Evolutionary conservation across 2,329 filamentous ascomycete species (phyloP).

Genomic region (Diplodia corticola): DNA sequence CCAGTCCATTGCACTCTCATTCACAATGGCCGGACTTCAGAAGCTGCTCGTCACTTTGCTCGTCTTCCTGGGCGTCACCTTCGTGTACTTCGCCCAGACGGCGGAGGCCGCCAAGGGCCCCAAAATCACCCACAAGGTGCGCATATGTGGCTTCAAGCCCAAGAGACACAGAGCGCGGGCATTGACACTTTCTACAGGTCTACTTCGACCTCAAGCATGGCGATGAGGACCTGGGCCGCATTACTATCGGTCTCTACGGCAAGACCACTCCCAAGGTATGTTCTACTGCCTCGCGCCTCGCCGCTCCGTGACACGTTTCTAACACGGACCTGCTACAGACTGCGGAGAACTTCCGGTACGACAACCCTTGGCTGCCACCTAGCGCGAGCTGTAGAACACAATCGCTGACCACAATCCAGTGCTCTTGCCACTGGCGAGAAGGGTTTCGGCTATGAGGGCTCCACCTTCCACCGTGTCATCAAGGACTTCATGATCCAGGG

Average conservation of each 20-base stretch:
- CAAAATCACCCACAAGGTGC: slow-evolving; percentile 89
- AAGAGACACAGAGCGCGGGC: not conserved
- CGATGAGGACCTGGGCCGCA: slow-evolving; percentile 70
- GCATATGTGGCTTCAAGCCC: slow-evolving; percentile 14
- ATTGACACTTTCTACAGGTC: slow-evolving; percentile 50
- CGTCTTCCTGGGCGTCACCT: slow-evolving; percentile 72
- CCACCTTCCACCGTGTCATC: slow-evolving; percentile 86
- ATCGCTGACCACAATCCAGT: slow-evolving; percentile 49
- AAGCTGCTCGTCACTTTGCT: slow-evolving; percentile 70
- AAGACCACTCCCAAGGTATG: slow-evolving; percentile 76
- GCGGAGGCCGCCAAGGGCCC: slow-evolving; percentile 79
- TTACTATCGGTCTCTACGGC: slow-evolving; percentile 82
- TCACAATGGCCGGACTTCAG: slow-evolving; percentile 73
- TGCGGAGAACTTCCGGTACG: slow-evolving; percentile 62
- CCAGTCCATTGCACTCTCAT: slow-evolving; percentile 13
- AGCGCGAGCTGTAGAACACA: slow-evolving; percentile 25
- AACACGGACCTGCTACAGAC: slow-evolving; percentile 47
- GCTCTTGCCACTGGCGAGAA: slow-evolving; percentile 82
- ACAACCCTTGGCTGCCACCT: slow-evolving; percentile 39
- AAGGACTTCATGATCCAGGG: slow-evolving; percentile 91
- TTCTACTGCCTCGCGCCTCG: not conserved
- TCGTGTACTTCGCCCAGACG: slow-evolving; percentile 74
- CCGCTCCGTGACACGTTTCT: slow-evolving; percentile 21
- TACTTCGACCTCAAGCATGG: slow-evolving; percentile 82
- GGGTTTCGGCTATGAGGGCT: slow-evolving; percentile 80